phyloP scores from a whole-genome alignment of 2,329 filamentous ascomycete genomes.

The Raffaelea ambrosiae region DNA sequence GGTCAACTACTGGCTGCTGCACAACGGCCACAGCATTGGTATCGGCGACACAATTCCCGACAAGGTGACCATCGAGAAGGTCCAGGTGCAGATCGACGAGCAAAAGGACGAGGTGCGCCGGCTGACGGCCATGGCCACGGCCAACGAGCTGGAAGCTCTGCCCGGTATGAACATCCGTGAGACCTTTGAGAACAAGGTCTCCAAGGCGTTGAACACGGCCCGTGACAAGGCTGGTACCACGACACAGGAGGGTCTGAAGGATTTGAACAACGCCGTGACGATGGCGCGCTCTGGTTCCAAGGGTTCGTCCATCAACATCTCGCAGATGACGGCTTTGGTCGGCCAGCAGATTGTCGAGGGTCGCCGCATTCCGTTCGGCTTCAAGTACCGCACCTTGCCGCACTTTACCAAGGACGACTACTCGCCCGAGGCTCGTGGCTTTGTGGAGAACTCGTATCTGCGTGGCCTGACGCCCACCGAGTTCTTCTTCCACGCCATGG shows the following conservation, averaged over 20 bases:
- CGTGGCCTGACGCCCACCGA: slow-evolving; percentile 91
- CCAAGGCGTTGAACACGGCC: slow-evolving; percentile 85
- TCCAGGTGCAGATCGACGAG: slow-evolving; percentile 70
- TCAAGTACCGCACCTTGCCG: slow-evolving; percentile 94
- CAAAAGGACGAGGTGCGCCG: slow-evolving; percentile 74
- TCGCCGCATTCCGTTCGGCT: slow-evolving; percentile 97
- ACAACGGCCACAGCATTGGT: slow-evolving; percentile 95
- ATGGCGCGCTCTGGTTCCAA: slow-evolving; percentile 98
- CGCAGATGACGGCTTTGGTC: slow-evolving; percentile 97
- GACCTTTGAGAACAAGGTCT: slow-evolving; percentile 96
- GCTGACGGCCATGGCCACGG: slow-evolving; percentile 70
- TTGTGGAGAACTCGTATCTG: slow-evolving; percentile 97
- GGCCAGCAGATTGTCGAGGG: slow-evolving; percentile 98
- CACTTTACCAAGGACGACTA: slow-evolving; percentile 99
- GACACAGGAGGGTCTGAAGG: slow-evolving; percentile 86
- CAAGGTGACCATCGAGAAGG: slow-evolving; percentile 70
- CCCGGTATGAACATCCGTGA: slow-evolving; percentile 98
- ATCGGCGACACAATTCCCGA: slow-evolving; percentile 98
- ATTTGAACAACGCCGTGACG: slow-evolving; percentile 90
- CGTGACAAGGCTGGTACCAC: slow-evolving; percentile 94
- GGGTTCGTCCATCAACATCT: slow-evolving; percentile 98
- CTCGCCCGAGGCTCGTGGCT: slow-evolving; percentile 90
- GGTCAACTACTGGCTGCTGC: slow-evolving; percentile 93
- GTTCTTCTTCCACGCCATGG: slow-evolving; percentile 99
- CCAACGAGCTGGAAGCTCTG: slow-evolving; percentile 80